A percentile compares a stretch with the other conserved stretches of the same genome.
phyloP scores from a whole-genome alignment of 495 filamentous ascomycete species.

The Penicillium coffeae region DNA sequence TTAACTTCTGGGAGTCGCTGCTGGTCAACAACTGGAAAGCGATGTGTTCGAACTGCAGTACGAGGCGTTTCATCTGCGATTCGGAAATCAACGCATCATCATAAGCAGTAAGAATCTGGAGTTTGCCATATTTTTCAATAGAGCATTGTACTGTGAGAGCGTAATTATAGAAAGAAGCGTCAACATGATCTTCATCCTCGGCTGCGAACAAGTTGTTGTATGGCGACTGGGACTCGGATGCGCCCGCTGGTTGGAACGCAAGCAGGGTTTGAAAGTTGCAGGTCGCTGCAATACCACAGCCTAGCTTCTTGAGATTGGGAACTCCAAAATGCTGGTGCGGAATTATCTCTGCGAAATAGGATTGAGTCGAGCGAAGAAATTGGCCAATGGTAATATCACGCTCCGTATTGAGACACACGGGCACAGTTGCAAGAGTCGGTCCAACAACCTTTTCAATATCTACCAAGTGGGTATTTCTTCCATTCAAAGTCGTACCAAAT shows the following conservation, averaged over 20 bases:
- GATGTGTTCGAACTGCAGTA: neutral
- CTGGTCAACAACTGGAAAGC: neutral
- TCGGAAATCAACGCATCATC: neutral
- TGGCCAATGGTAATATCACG: constrained; percentile 7
- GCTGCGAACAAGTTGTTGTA: neutral
- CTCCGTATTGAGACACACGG: constrained; percentile 39
- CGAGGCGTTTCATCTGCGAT: neutral
- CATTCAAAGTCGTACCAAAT: neutral
- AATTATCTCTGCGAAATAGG: constrained; percentile 1
- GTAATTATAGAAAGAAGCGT: neutral
- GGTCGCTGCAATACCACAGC: neutral
- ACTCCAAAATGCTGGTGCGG: constrained; percentile 9
- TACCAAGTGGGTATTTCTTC: neutral
- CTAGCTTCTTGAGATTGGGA: constrained; percentile 8
- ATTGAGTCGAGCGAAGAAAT: constrained; percentile 7
- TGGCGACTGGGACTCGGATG: neutral
- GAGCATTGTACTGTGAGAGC: neutral
- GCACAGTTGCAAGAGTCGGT: constrained; percentile 51
- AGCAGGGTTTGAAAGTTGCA: neutral
- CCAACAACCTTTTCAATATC: constrained; percentile 2
- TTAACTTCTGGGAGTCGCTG: neutral
- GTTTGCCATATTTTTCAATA: neutral
- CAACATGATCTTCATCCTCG: neutral
- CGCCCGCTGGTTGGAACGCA: neutral
- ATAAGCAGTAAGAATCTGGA: neutral